A percentile compares a stretch with the other conserved stretches of the same genome.
Evolutionary conservation across 108 stramenopile genomes (phyloP).

Genomic region (Nannochloropsis salina): DNA sequence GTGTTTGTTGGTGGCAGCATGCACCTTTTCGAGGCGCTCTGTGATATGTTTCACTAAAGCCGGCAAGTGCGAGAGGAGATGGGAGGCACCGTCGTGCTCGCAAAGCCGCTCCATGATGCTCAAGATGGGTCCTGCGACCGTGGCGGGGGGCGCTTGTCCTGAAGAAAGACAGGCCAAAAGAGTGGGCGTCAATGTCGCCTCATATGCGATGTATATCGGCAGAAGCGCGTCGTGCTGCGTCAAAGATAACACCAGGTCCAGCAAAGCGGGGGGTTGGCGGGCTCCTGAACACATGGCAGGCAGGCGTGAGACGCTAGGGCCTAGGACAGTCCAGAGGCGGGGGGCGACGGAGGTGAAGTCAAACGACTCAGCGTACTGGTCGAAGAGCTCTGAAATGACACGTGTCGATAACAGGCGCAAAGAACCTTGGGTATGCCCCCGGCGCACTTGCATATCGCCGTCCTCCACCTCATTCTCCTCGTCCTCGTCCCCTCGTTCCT

Average conservation of each 20-base stretch:
- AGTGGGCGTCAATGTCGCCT: neutral
- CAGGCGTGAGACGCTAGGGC: constrained; percentile 1
- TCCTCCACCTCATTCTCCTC: constrained; percentile 6
- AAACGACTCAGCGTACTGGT: neutral
- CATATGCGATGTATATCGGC: neutral
- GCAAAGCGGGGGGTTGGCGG: neutral
- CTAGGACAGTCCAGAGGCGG: neutral
- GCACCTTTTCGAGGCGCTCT: neutral
- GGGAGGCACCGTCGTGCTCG: constrained; percentile 2
- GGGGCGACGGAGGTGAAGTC: neutral
- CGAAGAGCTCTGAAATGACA: neutral
- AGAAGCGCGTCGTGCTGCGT: neutral
- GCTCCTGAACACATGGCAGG: neutral
- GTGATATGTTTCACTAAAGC: neutral
- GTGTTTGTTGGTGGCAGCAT: neutral
- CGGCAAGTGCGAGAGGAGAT: neutral
- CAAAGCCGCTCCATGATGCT: neutral
- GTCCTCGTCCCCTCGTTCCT: neutral
- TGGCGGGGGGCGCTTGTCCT: neutral
- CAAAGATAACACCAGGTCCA: neutral
- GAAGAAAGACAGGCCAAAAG: neutral
- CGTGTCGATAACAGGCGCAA: neutral
- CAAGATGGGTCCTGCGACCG: neutral
- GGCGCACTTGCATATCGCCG: neutral
- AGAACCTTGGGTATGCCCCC: neutral